Percentiles rank a stretch among this genome's conserved stretches.
Conservation (phyloP, 2,329 filamentous ascomycete genomes). For the Aspergillus sp. region DNA sequence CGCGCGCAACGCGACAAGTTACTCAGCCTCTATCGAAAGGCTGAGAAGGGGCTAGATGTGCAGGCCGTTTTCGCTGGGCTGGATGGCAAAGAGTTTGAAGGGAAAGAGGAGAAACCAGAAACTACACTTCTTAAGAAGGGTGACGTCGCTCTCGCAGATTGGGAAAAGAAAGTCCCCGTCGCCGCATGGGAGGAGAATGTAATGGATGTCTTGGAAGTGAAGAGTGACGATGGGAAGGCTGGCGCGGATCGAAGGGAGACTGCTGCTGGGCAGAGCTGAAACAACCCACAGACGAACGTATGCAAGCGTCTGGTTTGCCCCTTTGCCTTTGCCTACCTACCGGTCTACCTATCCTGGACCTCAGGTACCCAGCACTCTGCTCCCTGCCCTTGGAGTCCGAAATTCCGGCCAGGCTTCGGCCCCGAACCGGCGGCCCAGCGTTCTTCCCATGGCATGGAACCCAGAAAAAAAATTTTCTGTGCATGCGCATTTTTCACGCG, state of each 20-base stretch:
- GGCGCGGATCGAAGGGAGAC: neutral
- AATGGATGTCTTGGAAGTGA: conserved; percentile 38
- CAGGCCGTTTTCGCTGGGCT: conserved; percentile 59
- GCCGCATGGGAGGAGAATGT: conserved; percentile 37
- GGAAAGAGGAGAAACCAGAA: conserved; percentile 29
- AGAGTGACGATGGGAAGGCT: conserved; percentile 18
- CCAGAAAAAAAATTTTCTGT: neutral
- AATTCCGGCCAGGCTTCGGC: neutral
- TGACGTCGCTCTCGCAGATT: conserved; percentile 28
- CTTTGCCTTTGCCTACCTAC: neutral
- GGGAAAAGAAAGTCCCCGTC: conserved; percentile 34
- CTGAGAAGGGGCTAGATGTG: conserved; percentile 60
- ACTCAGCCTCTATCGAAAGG: conserved; percentile 41
- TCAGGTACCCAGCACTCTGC: neutral
- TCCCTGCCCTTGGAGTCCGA: neutral
- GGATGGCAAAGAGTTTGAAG: conserved; percentile 10
- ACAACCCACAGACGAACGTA: neutral
- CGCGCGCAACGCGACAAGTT: conserved; percentile 29
- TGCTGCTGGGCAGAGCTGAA: neutral
- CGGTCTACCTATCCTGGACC: neutral
- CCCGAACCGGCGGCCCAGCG: neutral
- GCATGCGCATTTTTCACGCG: conserved; percentile 6
- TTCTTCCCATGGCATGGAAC: neutral
- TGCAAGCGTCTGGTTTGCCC: no score
- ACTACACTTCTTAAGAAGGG: conserved; percentile 27